Evolutionary conservation across 129 eudicot species (phyloP).

Genomic region (Escallonia rubra): DNA sequence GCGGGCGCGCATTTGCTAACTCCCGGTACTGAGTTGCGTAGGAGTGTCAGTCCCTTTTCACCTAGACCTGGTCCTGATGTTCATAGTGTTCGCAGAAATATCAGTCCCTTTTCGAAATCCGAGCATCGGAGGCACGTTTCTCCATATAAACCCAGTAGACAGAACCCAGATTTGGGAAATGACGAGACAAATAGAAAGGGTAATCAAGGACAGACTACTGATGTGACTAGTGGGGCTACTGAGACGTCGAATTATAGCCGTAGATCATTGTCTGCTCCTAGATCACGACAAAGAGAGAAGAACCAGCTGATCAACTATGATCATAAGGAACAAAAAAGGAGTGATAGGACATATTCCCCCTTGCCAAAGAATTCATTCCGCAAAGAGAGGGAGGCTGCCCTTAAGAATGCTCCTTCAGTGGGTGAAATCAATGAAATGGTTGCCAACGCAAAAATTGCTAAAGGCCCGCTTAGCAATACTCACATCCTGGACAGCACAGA

Average conservation of each 20-base stretch:
- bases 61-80: constrained; percentile 13
- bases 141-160: constrained; percentile 10
- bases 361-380: constrained; percentile 20
- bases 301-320: constrained; percentile 21
- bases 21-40: constrained; percentile 31
- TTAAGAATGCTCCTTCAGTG: constrained; percentile 41
- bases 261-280: constrained; percentile 66
- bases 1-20: constrained; percentile 26
- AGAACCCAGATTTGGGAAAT: constrained; percentile 5
- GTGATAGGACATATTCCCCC: constrained; percentile 28
- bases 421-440: constrained; percentile 82
- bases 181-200: constrained; percentile 25
- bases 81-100: constrained; percentile 14
- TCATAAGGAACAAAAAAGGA: constrained; percentile 29
- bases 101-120: constrained; percentile 44
- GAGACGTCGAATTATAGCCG: constrained; percentile 31
- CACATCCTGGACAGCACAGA: constrained; percentile 52
- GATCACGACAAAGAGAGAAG: constrained; percentile 39
- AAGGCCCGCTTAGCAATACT: constrained; percentile 15
- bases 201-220: constrained; percentile 14
- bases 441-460: constrained; percentile 56
- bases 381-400: constrained; percentile 33
- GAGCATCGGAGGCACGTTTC: constrained; percentile 44
- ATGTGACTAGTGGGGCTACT: constrained; percentile 9
- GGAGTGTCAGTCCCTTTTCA: constrained; percentile 35